Base-by-base conservation (phyloP, 1,284 basidiomycete genomes). In the Apiotrichum sp. region DNA sequence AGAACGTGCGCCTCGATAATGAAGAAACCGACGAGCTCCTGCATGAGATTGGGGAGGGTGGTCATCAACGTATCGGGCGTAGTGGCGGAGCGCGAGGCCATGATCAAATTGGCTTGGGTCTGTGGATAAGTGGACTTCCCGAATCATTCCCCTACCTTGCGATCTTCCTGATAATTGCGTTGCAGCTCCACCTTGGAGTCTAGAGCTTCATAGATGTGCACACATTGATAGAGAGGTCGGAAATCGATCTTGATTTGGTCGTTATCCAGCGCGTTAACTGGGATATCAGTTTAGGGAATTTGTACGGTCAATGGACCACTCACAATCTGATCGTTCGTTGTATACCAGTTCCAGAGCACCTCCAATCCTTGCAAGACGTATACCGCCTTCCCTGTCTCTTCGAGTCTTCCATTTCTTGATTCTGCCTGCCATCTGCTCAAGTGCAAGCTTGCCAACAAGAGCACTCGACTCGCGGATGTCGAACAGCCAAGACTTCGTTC, bases 1-100 rank as follows among this genome's bases (percentile, higher is more conserved):
- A 98, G 81, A 0, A 99, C 93, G 69, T 97, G 88, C 5, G 84
- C 86, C 75, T 99, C 96, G 62, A 98, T 87, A 57, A 98, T 91
- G 78, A 99, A 98, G 77, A 97, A 99, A 0, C 96, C 96, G n/a
- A 93, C 88, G 59, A 98, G 90, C 75, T 98, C 90, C 74, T 97
- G 87, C 41, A 89, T 86, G 16, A 96, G 78, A 31, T 82, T 58
- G 0, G 76, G 74, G 6, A 81, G 72, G 3, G 72, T 73, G 4
- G 53, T 87, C 76, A 22, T 83, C 81, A 63, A 62, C 45, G 73
- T 70, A 38, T 71, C 65, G 1, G 76, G 72, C 5, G 76, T 69
- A 10, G 79, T 76, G 0, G 74, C 71, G 6, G 78, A 62, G 3
- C 77, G 73, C 32, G 80, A 79, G 4, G 92, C 91, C 16, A 99